Base-by-base conservation (phyloP, 2,329 filamentous ascomycete species). In the Dothideomycetes sp. region DNA sequence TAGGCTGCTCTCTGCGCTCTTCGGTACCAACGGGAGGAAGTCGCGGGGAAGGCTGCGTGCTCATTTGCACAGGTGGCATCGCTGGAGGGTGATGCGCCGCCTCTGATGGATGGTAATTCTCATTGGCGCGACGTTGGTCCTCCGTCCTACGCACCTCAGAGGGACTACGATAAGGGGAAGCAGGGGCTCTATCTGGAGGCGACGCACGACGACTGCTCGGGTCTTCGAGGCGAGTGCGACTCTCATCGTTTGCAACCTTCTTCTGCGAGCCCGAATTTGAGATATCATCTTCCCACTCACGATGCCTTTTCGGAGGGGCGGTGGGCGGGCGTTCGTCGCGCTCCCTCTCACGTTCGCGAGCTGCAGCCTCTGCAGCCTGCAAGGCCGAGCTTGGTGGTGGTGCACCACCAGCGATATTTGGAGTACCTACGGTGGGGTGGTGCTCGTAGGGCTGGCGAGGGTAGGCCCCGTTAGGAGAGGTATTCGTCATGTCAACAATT, bases 271-370 rank as follows among this genome's bases (percentile, higher is more conserved):
- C 47, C 31, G 38, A 39, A 37, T 43, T 50, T 4, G 56, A 65
- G 16, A 76, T 66, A 27, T 93, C 86, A 27, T 89, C 82, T 49
- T 96, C 91, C 88, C 91, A 95, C 54, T 96, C 91, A 36, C 88
- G 80, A 58, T 79, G 73, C 42, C 91, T 77, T 71, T 98, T 98
- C 42, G 81, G 77, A 3, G 75, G 75, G 9, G 84, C 70, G 2
- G 69, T 93, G 1, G 81, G 64, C 14, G 87, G 84, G n/a, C 87
- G 75, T 31, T 79, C 75, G 41, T 94, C 82, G 45, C 72, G 61
- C 35, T 80, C 75, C 12, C 22, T 7, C 22, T 27, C 82, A 45
- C 72, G 61, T 35, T 80, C 75, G 37, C 75, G 81, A 44, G 75
- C 70, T 17, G 76, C 74, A 43, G 75, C 73, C 53, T 89, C 81